Base-by-base conservation (phyloP, 2,329 filamentous ascomycete genomes). In the Arachnomyces sp. region DNA sequence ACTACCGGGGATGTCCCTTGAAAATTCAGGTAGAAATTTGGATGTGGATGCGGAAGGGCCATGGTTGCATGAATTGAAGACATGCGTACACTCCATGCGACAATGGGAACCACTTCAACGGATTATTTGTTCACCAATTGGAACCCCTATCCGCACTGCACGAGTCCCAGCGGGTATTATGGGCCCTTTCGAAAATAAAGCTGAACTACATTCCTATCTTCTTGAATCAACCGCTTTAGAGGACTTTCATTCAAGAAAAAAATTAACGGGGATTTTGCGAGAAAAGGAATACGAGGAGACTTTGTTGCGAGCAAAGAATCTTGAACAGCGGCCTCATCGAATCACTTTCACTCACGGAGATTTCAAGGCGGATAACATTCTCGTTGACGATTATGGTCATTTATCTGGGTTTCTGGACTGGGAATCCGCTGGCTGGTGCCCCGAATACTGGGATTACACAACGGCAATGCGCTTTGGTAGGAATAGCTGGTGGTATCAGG, bases 51-150 rank as follows among this genome's bases (percentile, higher is more conserved):
- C 44, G 4, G 55, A 61, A 39, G 54, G 52, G 1, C 57, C 55
- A 4, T 61, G 55, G 52, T 49, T 62, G 11, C 31, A 53, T 1
- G 59, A 68, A 40, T 46, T 67, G n/a, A 61, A 55, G 36, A 39
- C 31, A 28, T 66, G 57, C 17, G 25, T 66, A 8, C 28, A 47
- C 25, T 44, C 54, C 1, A 67, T 67, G 56, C 57, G 63, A 29
- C 35, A 38, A 28, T 68, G 62, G 61, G 36, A 17, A 33, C 45
- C 55, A n/a, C 58, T 54, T 17, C 29, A 46, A 32, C 13, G 50
- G 3, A 34, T 34, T 2, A 55, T 63, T 16, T 59, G 49, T 42
- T 64, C 60, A 3, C 44, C 50, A 5, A 48, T 59, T 36, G 55
- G 55, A 6, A 60, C 55, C 0, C 18, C 38, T 2, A 30, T 64